Percentiles rank a stretch among this genome's conserved stretches.
These are phyloP conservation scores for Fusarium sp. DNA, from an alignment of 2,329 filamentous ascomycete species.

Conservation along the genomic window DNA sequence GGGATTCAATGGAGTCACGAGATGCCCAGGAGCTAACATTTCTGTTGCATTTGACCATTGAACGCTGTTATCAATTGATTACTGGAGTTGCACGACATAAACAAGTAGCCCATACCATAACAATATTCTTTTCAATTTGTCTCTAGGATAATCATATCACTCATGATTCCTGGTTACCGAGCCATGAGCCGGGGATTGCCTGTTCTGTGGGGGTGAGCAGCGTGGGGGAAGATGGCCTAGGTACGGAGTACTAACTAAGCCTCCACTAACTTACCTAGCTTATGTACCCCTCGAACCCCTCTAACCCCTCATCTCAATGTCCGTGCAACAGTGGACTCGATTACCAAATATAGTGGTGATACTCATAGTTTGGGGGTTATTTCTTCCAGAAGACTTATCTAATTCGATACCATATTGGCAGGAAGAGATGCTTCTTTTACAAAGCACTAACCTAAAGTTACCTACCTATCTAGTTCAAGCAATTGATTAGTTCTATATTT, in stretches of 20 bases:
- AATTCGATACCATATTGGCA: background rate
- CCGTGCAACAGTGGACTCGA: background rate
- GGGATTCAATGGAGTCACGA: slow-evolving; percentile 12
- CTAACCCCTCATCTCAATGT: slow-evolving; percentile 8
- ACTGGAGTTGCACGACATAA: background rate
- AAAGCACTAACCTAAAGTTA: too few species aligned
- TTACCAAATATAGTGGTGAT: slow-evolving; percentile 8
- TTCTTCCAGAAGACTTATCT: slow-evolving; percentile 3
- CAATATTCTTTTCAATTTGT: background rate
- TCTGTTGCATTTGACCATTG: background rate
- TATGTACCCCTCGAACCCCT: slow-evolving; percentile 13
- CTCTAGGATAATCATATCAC: slow-evolving; percentile 3
- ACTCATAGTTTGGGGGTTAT: slow-evolving; percentile 38
- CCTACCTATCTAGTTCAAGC: too few species aligned
- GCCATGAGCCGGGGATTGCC: slow-evolving; percentile 22
- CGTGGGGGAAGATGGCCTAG: slow-evolving; percentile 19
- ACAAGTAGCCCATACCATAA: background rate
- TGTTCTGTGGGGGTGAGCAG: slow-evolving; percentile 29
- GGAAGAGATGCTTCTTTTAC: too few species aligned
- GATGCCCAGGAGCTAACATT: background rate
- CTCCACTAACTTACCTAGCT: too few species aligned
- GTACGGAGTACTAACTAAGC: too few species aligned
- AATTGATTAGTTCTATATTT: background rate
- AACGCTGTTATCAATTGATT: background rate
- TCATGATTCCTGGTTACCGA: slow-evolving; percentile 6